These are phyloP conservation scores for Chamaenerion angustifolium DNA, from an alignment of 345 rosid genomes.

Conservation along the genomic window DNA sequence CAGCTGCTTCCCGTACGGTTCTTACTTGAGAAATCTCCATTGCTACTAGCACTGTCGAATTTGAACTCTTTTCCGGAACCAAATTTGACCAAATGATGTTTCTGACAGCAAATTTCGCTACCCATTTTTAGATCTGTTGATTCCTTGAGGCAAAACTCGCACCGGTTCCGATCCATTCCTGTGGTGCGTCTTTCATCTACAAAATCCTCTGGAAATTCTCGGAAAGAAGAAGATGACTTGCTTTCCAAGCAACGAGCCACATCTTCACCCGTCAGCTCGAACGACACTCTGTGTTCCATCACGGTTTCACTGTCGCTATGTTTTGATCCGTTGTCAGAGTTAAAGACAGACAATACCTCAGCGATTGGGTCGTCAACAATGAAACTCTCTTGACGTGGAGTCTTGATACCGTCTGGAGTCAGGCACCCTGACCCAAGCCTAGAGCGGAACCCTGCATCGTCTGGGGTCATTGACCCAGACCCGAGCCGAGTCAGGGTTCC, in stretches of 20 bases:
- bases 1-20: slow-evolving; percentile 39
- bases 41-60: slow-evolving; percentile 46
- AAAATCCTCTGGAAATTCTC: slow-evolving; percentile 16
- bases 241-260: slow-evolving; percentile 79
- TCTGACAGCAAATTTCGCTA: slow-evolving; percentile 20
- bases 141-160: slow-evolving; percentile 17
- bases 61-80: slow-evolving; percentile 84
- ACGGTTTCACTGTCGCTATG: slow-evolving; percentile 13
- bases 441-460: slow-evolving; percentile 44
- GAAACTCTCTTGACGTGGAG: slow-evolving; percentile 24
- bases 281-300: slow-evolving; percentile 68
- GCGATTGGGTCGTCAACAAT: slow-evolving; percentile 22
- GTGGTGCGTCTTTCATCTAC: neutral
- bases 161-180: slow-evolving; percentile 1
- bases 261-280: slow-evolving; percentile 90
- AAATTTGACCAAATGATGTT: slow-evolving; percentile 45
- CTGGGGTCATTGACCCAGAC: slow-evolving; percentile 72
- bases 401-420: slow-evolving; percentile 50
- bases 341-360: slow-evolving; percentile 35
- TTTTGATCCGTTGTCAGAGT: slow-evolving; percentile 31
- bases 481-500: slow-evolving; percentile 69
- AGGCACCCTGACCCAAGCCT: slow-evolving; percentile 57
- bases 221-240: slow-evolving; percentile 20
- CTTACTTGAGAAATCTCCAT: slow-evolving; percentile 33
- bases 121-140: slow-evolving; percentile 13